Conservation (phyloP, 352 stramenopile genomes). For the Elongisporangium undulatum region DNA sequence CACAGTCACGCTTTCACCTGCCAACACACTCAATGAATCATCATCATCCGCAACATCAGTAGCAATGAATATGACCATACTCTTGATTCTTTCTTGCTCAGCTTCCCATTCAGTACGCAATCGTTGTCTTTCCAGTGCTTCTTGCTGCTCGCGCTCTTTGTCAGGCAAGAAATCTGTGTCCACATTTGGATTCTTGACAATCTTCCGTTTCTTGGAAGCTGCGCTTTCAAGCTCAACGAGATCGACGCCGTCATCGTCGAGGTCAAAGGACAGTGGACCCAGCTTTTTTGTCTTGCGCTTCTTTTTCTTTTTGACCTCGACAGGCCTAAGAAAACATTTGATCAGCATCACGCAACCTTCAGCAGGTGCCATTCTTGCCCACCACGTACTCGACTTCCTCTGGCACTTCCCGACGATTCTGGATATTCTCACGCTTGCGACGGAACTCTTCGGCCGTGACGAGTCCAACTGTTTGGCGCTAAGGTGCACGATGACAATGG, state of each 20-base stretch:
- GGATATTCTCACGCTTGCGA: conserved; percentile 78
- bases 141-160: conserved; percentile 85
- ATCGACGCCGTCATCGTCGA: conserved; percentile 47
- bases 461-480: conserved; percentile 88
- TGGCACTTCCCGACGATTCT: conserved; percentile 28
- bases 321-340: not conserved
- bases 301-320: conserved; percentile 52
- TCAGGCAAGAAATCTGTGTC: conserved; percentile 95
- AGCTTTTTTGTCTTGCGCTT: conserved; percentile 80
- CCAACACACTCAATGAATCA: not conserved
- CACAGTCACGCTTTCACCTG: conserved; percentile 91
- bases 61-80: conserved; percentile 20
- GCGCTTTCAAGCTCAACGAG: conserved; percentile 11
- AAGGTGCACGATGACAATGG: not conserved
- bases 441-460: conserved; percentile 95
- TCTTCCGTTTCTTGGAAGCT: conserved; percentile 49
- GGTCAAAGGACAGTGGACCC: conserved; percentile 73
- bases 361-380: too few relatives aligned
- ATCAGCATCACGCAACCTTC: not conserved
- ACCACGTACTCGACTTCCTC: conserved; percentile 24
- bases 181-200: conserved; percentile 92
- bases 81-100: conserved; percentile 93
- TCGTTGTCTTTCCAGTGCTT: conserved; percentile 65
- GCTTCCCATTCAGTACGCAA: conserved; percentile 91
- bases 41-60: not conserved